A percentile compares a stretch with the other conserved stretches of the same genome.
These are phyloP conservation scores for Fusarium tricinctum DNA, from an alignment of 2,329 filamentous ascomycete genomes.

Conservation along the genomic window DNA sequence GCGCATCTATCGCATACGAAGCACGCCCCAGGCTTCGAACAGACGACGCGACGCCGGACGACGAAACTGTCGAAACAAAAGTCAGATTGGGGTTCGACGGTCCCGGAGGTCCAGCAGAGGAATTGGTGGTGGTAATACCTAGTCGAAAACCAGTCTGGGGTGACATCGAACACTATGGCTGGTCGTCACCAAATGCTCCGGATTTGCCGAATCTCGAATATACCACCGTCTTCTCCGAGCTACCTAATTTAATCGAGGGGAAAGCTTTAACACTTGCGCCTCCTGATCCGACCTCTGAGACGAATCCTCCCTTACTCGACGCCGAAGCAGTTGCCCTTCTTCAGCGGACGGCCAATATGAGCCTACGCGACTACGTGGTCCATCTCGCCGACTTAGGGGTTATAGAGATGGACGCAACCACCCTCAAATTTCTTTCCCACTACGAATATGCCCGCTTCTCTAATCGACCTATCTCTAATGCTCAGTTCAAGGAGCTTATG, in stretches of 20 bases:
- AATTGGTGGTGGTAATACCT: conserved; percentile 63
- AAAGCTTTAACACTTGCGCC: conserved; percentile 90
- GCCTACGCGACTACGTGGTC: conserved; percentile 82
- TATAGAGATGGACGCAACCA: conserved; percentile 60
- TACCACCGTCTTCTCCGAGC: conserved; percentile 81
- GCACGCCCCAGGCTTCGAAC: conserved; percentile 52
- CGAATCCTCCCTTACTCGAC: conserved; percentile 67
- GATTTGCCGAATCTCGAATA: conserved; percentile 89
- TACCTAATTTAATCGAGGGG: conserved; percentile 91
- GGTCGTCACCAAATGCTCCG: conserved; percentile 82
- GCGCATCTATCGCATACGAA: conserved; percentile 85
- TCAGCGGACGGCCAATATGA: conserved; percentile 78
- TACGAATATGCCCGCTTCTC: conserved; percentile 93
- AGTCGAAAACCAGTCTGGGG: conserved; percentile 77
- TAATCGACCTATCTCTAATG: conserved; percentile 74
- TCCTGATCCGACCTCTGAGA: conserved; percentile 58
- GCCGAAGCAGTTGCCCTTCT: conserved; percentile 78
- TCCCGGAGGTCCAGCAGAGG: conserved; percentile 56
- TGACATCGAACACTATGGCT: conserved; percentile 86
- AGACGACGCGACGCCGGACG: conserved; percentile 32
- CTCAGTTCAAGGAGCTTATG: conserved; percentile 84
- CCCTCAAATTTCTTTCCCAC: conserved; percentile 74
- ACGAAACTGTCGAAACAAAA: conserved; percentile 37
- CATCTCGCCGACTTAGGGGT: conserved; percentile 79
- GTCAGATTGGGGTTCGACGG: conserved; percentile 51